Evolutionary conservation across 2,329 filamentous ascomycete genomes (phyloP), one percentile per base, ranked within the genome.

Genomic region (Epichloe gansuensis): DNA sequence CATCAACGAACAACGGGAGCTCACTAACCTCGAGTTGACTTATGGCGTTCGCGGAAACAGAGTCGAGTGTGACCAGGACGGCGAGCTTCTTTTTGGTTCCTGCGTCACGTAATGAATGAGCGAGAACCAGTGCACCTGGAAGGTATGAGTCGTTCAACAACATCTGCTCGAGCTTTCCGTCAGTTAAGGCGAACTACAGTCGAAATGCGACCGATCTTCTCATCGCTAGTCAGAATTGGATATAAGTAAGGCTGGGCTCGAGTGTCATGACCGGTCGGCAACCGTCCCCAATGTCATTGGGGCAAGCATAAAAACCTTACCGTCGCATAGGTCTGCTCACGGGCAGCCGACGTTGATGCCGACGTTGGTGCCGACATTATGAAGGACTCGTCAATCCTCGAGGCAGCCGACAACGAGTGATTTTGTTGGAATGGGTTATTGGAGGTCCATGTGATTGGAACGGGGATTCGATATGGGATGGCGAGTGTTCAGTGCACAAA

Each of bases 121-220:
- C 91, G 58, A 98, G 82, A 46, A 98, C 91, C 61, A 93, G 82
- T 55, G 91, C 91, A 68, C 93, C 91, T 67, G 93, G 91, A 49
- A 98, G 81, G 70, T 98, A 98, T 57, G 80, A 80, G 72, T 98
- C 91, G 73, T 82, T 95, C 73, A 95, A 76, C 53, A 97, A 81
- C 68, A 98, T 86, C 91, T 96, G 70, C 63, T 58, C 48, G 41
- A 35, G 7, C n/a, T 8, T 37, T 35, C 51, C 45, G 47, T 53
- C 46, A 53, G 39, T 37, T 25, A 45, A 50, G 17, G 34, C n/a
- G 15, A 41, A 25, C 25, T 17, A 25, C 23, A 12, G 13, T 25
- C 5, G 42, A 44, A 3, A 7, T 13, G 11, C 21, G n/a, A 17
- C 3, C 42, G 1, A 3, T 44, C 12, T n/a, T 44, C 42, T 44